Percentiles rank a stretch among this genome's conserved stretches.
phyloP scores from a whole-genome alignment of 169 alveolate genomes.

The Miamiensis avidus region DNA sequence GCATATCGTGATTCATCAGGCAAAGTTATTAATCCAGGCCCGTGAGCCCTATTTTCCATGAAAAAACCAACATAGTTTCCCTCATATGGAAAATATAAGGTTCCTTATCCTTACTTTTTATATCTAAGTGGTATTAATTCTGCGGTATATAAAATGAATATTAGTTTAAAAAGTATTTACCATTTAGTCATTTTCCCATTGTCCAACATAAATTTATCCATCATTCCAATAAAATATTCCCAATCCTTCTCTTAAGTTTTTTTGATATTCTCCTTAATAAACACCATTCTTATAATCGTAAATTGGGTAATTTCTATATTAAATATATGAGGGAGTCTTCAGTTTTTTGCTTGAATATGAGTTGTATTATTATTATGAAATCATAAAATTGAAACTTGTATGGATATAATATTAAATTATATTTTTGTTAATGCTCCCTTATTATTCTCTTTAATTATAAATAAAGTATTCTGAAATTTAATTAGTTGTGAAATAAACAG shows the following conservation, averaged over 20 bases:
- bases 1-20: slow-evolving; percentile 5
- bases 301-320: background rate
- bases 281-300: slow-evolving; percentile 16
- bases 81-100: slow-evolving; percentile 14
- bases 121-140: background rate
- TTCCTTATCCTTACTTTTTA: slow-evolving; percentile 9
- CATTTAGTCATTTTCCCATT: background rate
- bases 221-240: slow-evolving; percentile 24
- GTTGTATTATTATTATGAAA: too few relatives aligned
- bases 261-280: slow-evolving; percentile 16
- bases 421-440: too few relatives aligned
- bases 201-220: slow-evolving; percentile 14
- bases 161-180: background rate
- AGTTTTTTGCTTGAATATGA: too few relatives aligned
- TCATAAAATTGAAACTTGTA: too few relatives aligned
- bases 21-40: slow-evolving; percentile 10
- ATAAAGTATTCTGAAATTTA: too few relatives aligned
- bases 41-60: slow-evolving; percentile 8
- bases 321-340: too few relatives aligned
- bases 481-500: too few relatives aligned
- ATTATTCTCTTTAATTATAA: too few relatives aligned
- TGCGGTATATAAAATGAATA: too few relatives aligned
- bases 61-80: slow-evolving; percentile 22
- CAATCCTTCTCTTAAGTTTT: slow-evolving; percentile 9
- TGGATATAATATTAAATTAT: too few relatives aligned